Base-by-base conservation (phyloP, 2,329 filamentous ascomycete species). In the Arthrobotrys musiformis region DNA sequence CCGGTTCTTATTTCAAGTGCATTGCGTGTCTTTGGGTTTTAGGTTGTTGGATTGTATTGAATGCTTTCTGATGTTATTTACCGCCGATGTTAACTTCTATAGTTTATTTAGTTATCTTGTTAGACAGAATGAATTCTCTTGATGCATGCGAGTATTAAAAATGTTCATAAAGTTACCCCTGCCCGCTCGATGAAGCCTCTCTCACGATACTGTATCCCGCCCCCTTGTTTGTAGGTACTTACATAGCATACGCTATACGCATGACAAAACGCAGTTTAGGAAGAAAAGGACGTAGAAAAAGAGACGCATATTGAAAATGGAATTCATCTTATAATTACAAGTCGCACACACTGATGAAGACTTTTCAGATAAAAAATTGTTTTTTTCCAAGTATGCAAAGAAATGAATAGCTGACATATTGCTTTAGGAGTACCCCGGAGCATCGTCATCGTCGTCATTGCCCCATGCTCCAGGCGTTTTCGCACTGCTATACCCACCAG, bases 401-500 rank as follows among this genome's bases (percentile, higher is more conserved):
- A 15, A 46, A 19, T n/a, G 7, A 56, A 22, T n/a, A n/a, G n/a
- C n/a, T n/a, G n/a, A n/a, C n/a, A n/a, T n/a, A 56, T 19, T 15
- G 2, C 26, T 42, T 50, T 48, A 78, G 42, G 35, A 67, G 48
- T 78, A 78, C 7, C 68, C 74, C 17, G 74, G 74, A 9, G 63
- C 74, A 33, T 78, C 74, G 24, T 78, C 74, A 13, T 72, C 74
- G 6, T 78, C 74, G 15, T 67, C 63, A 7, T 60, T 69, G 40
- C 68, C 70, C 17, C 30, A 72, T 1, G 79, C 79, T 13, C 79
- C 80, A 2, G 80, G 80, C 8, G 80, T 81, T 11, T 82, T 82
- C 3, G 90, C 90, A 1, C 88, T 89, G 72, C 85, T 86, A 13
- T 84, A 85, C 1, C 62, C 68, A 8, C 85, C 86, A 30, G 19